These are phyloP conservation scores for Chionographis japonica DNA, from an alignment of 106 monocot species.

Conservation along the genomic window DNA sequence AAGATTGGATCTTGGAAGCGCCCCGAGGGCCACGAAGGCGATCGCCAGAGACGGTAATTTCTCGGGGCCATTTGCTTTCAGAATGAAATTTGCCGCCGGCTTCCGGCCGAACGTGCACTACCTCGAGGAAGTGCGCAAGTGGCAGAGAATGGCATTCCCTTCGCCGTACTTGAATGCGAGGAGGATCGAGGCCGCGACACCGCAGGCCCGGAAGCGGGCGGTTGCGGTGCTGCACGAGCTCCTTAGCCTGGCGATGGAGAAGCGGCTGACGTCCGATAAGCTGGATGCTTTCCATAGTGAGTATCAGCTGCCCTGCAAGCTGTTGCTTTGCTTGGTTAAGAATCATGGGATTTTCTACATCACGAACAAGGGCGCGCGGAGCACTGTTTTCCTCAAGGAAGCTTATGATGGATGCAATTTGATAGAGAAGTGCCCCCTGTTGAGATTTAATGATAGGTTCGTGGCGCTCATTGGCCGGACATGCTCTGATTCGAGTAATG, in stretches of 20 bases:
- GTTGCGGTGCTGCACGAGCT: constrained; percentile 87
- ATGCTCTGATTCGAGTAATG: constrained; percentile 19
- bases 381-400: constrained; percentile 93
- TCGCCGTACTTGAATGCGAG: constrained; percentile 86
- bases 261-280: constrained; percentile 69
- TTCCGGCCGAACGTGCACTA: constrained; percentile 75
- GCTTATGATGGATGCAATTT: constrained; percentile 64
- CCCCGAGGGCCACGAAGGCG: constrained; percentile 9
- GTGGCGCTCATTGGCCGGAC: constrained; percentile 64
- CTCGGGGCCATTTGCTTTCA: constrained; percentile 63
- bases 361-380: constrained; percentile 85
- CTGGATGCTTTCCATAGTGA: constrained; percentile 83
- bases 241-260: constrained; percentile 78
- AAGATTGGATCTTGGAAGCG: constrained; percentile 33
- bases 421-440: constrained; percentile 68
- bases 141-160: constrained; percentile 92
- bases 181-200: constrained; percentile 52
- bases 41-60: constrained; percentile 64
- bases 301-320: constrained; percentile 71
- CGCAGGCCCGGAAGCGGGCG: constrained; percentile 76
- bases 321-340: constrained; percentile 92
- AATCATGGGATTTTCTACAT: constrained; percentile 97
- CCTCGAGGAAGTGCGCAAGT: constrained; percentile 61
- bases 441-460: constrained; percentile 71
- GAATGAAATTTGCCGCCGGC: constrained; percentile 54